These are phyloP conservation scores for Trichosporon ovoides DNA, from an alignment of 1,284 basidiomycete species.

Conservation along the genomic window DNA sequence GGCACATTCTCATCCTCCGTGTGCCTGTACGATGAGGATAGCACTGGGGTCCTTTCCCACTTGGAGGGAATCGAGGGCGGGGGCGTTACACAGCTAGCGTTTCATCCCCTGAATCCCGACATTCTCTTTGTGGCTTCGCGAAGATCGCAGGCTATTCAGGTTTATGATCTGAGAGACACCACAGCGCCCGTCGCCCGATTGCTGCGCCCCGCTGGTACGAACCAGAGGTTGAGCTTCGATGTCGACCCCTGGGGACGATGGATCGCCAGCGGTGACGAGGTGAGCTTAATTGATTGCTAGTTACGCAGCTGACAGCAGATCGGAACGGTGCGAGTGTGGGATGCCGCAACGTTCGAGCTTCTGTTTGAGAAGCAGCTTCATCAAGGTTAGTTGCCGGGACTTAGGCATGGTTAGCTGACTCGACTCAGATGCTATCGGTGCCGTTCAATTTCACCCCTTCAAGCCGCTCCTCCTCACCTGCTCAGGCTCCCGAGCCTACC, in stretches of 20 bases:
- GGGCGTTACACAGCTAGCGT: conserved; percentile 71
- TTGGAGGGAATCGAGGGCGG: conserved; percentile 59
- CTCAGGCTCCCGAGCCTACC: conserved; percentile 30
- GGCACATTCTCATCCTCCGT: conserved; percentile 59
- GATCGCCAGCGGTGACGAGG: conserved; percentile 67
- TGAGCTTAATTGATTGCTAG: conserved; percentile 37
- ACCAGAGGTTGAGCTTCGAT: conserved; percentile 73
- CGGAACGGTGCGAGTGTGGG: conserved; percentile 39
- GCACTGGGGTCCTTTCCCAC: conserved; percentile 57
- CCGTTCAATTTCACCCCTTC: conserved; percentile 42
- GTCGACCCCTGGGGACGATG: conserved; percentile 66
- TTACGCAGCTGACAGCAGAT: conserved; percentile 21
- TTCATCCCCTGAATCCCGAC: conserved; percentile 67
- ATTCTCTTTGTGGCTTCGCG: conserved; percentile 74
- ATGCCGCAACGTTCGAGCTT: conserved; percentile 23
- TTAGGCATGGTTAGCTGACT: not conserved
- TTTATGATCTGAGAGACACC: conserved; percentile 69
- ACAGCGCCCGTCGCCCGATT: conserved; percentile 34
- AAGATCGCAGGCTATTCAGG: conserved; percentile 59
- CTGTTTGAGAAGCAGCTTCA: conserved; percentile 18
- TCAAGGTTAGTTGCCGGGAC: conserved; percentile 17
- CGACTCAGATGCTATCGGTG: conserved; percentile 35
- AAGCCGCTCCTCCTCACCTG: conserved; percentile 34
- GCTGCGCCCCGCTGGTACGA: conserved; percentile 53
- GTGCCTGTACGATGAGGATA: conserved; percentile 65